Percentiles rank a stretch among this genome's conserved stretches.
These are phyloP conservation scores for Cyclotella distinguenda DNA, from an alignment of 108 stramenopile species.

Conservation along the genomic window DNA sequence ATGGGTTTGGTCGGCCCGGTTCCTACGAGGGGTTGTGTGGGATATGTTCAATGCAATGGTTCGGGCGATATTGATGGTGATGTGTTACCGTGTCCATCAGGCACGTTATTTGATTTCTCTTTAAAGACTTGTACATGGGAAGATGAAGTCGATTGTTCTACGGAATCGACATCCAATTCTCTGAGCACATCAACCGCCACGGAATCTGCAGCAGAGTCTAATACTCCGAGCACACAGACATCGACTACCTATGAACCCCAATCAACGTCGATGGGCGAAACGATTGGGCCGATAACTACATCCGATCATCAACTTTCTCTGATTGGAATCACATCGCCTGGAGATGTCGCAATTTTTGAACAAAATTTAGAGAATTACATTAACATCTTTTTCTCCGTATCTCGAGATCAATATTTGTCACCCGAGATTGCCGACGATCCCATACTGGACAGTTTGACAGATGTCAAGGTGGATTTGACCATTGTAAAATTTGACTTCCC, in stretches of 20 bases:
- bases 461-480: conserved; percentile 23
- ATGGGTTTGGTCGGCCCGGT: conserved; percentile 14
- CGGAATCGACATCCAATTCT: background rate
- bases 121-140: conserved; percentile 22
- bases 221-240: no score
- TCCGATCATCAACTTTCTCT: conserved; percentile 27
- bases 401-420: background rate
- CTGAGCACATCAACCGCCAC: background rate
- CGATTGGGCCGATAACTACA: conserved; percentile 25
- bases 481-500: conserved; percentile 4
- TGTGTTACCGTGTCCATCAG: conserved; percentile 8
- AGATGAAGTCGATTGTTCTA: conserved; percentile 30
- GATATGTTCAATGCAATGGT: conserved; percentile 31
- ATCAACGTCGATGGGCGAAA: background rate
- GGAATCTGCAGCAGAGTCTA: no score
- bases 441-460: conserved; percentile 23
- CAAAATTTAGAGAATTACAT: conserved; percentile 29
- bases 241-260: no score
- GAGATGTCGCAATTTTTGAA: conserved; percentile 20
- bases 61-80: background rate
- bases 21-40: conserved; percentile 28
- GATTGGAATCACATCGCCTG: conserved; percentile 11
- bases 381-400: conserved; percentile 24
- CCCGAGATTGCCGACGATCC: conserved; percentile 8
- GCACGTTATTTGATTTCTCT: conserved; percentile 32